phyloP scores from a whole-genome alignment of 345 rosid genomes.

The Eucalyptus marginata region DNA sequence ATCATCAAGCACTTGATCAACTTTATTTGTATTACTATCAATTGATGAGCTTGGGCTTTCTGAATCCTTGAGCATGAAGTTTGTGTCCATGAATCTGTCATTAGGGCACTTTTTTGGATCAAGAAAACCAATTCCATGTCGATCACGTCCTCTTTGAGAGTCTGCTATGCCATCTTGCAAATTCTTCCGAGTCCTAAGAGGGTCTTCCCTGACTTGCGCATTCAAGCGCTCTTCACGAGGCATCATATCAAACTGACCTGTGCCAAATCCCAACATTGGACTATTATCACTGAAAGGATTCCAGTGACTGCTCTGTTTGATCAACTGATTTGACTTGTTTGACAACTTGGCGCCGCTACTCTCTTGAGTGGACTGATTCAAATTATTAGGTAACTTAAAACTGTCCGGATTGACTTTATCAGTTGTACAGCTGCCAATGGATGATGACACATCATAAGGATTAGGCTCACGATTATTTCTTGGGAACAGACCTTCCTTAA shows the following conservation, averaged over 20 bases:
- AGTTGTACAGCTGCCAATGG: slow-evolving; percentile 34
- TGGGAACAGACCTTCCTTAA: slow-evolving; percentile 58
- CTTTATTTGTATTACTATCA: slow-evolving; percentile 36
- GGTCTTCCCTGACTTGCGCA: slow-evolving; percentile 16
- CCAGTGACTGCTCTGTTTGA: slow-evolving; percentile 25
- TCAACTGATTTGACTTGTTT: slow-evolving; percentile 17
- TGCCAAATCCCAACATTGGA: slow-evolving; percentile 21
- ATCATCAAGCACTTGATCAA: slow-evolving; percentile 72
- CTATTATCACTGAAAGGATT: slow-evolving; percentile 20
- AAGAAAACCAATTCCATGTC: slow-evolving; percentile 27
- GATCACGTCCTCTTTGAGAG: slow-evolving; percentile 14
- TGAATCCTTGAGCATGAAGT: slow-evolving; percentile 45
- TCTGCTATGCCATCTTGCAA: slow-evolving; percentile 14
- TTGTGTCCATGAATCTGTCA: slow-evolving; percentile 40
- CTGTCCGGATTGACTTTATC: slow-evolving; percentile 30
- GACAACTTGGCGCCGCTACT: slow-evolving; percentile 20
- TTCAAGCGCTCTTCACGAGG: slow-evolving; percentile 21
- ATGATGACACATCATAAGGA: slow-evolving; percentile 36
- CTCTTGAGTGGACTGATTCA: slow-evolving; percentile 24
- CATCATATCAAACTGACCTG: slow-evolving; percentile 15
- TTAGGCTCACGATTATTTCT: slow-evolving; percentile 63
- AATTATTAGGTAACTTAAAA: slow-evolving; percentile 18
- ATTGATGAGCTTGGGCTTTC: slow-evolving; percentile 58
- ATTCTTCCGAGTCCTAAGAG: slow-evolving; percentile 15
- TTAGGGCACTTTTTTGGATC: slow-evolving; percentile 38